These are phyloP conservation scores for Leishmania gerbilli DNA, from an alignment of 208 protist genomes.

Conservation along the genomic window DNA sequence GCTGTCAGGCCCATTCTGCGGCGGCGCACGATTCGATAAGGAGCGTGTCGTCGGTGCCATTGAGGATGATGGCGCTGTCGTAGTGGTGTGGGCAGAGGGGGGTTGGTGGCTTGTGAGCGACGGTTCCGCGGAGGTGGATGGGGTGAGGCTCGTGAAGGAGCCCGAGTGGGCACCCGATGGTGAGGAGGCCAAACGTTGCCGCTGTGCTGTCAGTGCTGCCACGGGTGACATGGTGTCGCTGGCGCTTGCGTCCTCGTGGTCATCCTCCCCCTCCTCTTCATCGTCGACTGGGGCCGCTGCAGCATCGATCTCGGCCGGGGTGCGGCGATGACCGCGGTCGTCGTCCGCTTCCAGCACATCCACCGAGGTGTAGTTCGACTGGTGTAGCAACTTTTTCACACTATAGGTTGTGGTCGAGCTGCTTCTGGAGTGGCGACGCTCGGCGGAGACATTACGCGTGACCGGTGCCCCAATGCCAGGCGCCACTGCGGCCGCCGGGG, in stretches of 20 bases:
- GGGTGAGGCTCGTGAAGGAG: background rate
- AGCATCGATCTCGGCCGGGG: conserved; percentile 7
- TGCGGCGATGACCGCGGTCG: background rate
- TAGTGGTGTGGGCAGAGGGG: background rate
- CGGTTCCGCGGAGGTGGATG: background rate
- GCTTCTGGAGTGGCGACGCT: background rate
- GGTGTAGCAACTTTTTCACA: background rate
- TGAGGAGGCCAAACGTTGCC: background rate
- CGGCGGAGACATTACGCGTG: background rate
- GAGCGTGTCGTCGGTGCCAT: background rate
- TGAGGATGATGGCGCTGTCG: background rate
- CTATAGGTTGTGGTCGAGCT: background rate
- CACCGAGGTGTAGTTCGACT: conserved; percentile 8
- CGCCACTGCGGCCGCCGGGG: background rate
- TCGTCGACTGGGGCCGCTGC: conserved; percentile 7
- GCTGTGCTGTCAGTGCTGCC: background rate
- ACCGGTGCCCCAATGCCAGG: background rate
- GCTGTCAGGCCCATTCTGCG: background rate
- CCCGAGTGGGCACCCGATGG: conserved; percentile 7
- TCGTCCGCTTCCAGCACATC: background rate
- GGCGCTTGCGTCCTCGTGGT: background rate
- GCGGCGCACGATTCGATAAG: background rate
- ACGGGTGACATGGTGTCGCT: background rate
- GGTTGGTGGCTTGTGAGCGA: background rate
- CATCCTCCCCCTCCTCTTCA: background rate